These are phyloP conservation scores for Crithidia expoeki DNA, from an alignment of 208 protist genomes.

Conservation along the genomic window DNA sequence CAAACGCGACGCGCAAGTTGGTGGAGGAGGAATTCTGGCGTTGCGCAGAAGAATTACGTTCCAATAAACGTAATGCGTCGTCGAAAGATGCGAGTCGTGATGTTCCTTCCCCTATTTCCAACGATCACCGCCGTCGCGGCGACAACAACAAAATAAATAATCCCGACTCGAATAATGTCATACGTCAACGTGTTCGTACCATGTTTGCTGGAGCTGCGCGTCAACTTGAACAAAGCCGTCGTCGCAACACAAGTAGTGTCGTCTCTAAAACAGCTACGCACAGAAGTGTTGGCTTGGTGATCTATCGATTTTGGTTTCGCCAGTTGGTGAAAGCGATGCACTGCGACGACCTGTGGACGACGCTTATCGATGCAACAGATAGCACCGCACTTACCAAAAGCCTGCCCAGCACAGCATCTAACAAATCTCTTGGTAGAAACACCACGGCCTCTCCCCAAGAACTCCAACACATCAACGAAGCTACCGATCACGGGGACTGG, in stretches of 20 bases:
- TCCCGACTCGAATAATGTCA: too few relatives aligned
- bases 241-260: neutral
- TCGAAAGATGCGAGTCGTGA: neutral
- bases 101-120: too few relatives aligned
- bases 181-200: neutral
- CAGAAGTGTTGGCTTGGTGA: neutral
- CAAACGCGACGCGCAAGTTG: neutral
- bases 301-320: neutral
- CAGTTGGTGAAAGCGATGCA: neutral
- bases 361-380: neutral
- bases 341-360: neutral
- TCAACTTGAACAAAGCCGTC: neutral
- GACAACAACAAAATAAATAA: too few relatives aligned
- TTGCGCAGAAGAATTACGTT: too few relatives aligned
- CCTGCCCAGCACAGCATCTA: neutral
- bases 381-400: neutral
- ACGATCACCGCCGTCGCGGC: too few relatives aligned
- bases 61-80: too few relatives aligned
- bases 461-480: constrained; percentile 37
- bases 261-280: too few relatives aligned
- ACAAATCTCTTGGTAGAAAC: too few relatives aligned
- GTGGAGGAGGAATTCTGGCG: neutral
- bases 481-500: constrained; percentile 62
- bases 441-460: neutral
- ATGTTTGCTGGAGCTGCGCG: neutral